Evolutionary conservation across 2,329 filamentous ascomycete species (phyloP).

Genomic region (Monosporascus sp.): DNA sequence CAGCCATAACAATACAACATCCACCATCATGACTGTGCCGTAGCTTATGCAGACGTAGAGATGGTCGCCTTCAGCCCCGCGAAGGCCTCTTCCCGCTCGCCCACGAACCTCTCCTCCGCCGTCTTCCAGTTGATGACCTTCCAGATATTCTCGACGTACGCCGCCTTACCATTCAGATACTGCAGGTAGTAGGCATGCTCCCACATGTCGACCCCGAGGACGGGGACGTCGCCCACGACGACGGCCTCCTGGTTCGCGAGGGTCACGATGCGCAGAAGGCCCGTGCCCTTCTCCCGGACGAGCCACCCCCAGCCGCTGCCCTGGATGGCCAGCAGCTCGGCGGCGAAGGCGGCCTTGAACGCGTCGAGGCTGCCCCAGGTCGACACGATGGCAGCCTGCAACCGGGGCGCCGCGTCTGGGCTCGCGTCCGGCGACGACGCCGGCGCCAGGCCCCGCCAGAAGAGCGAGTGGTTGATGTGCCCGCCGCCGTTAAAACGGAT

Average conservation of each 20-base stretch:
- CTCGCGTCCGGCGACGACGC: conserved; percentile 52
- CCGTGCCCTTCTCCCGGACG: conserved; percentile 56
- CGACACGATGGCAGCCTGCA: conserved; percentile 55
- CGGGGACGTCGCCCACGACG: conserved; percentile 54
- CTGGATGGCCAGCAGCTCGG: conserved; percentile 66
- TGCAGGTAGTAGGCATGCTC: conserved; percentile 89
- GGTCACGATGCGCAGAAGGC: conserved; percentile 64
- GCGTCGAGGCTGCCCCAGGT: conserved; percentile 64
- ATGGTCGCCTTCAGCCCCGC: conserved; percentile 19
- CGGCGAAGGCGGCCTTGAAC: conserved; percentile 63
- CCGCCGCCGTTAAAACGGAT: conserved; percentile 89
- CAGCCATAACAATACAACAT: too few species aligned
- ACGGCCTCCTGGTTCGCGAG: conserved; percentile 86
- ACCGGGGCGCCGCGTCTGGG: conserved; percentile 48
- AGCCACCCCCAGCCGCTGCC: conserved; percentile 90
- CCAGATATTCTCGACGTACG: conserved; percentile 74
- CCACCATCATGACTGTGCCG: too few species aligned
- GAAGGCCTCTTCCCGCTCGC: conserved; percentile 24
- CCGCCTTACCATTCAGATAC: conserved; percentile 71
- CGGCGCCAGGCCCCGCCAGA: conserved; percentile 82
- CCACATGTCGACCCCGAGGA: conserved; percentile 86
- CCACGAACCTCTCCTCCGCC: conserved; percentile 55
- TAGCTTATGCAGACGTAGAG: background rate
- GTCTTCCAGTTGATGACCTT: conserved; percentile 74
- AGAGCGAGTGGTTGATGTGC: conserved; percentile 88